Evolutionary conservation across 2,329 filamentous ascomycete species (phyloP), one percentile per base, ranked within the genome.

Genomic region (Westerdykella aurantiaca): DNA sequence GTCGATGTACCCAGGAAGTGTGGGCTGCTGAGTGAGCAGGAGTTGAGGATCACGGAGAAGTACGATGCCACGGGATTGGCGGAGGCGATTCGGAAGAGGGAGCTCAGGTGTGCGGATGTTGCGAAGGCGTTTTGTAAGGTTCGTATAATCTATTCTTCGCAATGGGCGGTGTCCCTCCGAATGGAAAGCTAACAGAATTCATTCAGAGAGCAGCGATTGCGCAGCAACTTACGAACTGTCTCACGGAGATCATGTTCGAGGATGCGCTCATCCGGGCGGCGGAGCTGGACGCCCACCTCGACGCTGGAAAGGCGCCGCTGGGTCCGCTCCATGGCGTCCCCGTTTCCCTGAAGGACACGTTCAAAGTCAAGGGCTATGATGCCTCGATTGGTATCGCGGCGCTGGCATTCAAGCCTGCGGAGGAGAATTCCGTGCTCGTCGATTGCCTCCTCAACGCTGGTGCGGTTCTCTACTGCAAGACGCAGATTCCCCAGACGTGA

Each of bases 31-130:
- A 72, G 59, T 1, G n/a, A 60, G 0, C 56, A 69, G 5, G 78
- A 83, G 48, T 56, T 81, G 16, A 58, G 66, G 0, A 79, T 82
- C 39, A 82, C 79, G 0, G 77, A 81, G 49, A 54, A 69, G 0
- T 75, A 74, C 48, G 73, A 79, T 57, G 72, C 72, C 7, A 67
- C 67, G 5, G 58, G 52, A 12, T 50, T 74, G 38, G 58, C 67
- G 2, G 51, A 62, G 17, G 63, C 60, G 5, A 64, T 74, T 13
- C 51, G 60, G 17, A 55, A 47, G 5, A 60, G 62, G 12, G 53
- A 56, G 39, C 42, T 72, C 12, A 69, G 53, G 23, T 64, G 65
- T 42, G 49, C 67, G 2, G 63, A 69, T 48, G 69, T 72, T 5
- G 55, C 59, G 4, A 58, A 49, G 23, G 72, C 71, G 5, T 75